Percentiles rank a stretch among this genome's conserved stretches.
These are phyloP conservation scores for Phlyctochytrium bullatum DNA, from an alignment of 192 early-diverging fungal genomes.

Conservation along the genomic window DNA sequence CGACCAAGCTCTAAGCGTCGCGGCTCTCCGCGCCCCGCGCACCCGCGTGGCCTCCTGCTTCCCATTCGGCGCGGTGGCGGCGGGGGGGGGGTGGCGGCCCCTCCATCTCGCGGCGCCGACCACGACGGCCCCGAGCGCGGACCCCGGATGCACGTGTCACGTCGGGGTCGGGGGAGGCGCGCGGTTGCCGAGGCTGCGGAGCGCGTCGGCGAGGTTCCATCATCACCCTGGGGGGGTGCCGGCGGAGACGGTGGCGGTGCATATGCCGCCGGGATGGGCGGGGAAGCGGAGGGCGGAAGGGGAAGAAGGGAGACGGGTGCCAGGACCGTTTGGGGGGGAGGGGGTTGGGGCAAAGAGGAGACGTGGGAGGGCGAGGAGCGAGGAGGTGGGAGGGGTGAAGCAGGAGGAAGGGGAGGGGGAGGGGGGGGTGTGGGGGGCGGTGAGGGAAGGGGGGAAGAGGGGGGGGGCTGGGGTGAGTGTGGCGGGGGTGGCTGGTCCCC, in stretches of 20 bases:
- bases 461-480: not conserved
- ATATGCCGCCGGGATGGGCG: not conserved
- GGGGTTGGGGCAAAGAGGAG: not conserved
- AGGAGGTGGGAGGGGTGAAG: not conserved
- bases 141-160: not conserved
- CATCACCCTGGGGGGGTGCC: not conserved
- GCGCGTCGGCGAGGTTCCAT: not conserved
- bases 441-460: not conserved
- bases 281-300: not conserved
- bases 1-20: too few relatives aligned
- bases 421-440: not conserved
- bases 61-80: too few relatives aligned
- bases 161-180: not conserved
- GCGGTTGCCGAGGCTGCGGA: not conserved
- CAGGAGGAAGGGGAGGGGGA: not conserved
- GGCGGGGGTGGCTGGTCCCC: too few relatives aligned
- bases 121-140: too few relatives aligned
- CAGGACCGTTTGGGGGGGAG: not conserved
- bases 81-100: too few relatives aligned
- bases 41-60: too few relatives aligned
- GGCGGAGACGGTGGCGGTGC: not conserved
- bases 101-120: too few relatives aligned
- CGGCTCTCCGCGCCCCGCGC: too few relatives aligned
- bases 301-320: not conserved
- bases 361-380: not conserved